Conservation (phyloP, 345 rosid species). For the Hibiscus trionum region DNA sequence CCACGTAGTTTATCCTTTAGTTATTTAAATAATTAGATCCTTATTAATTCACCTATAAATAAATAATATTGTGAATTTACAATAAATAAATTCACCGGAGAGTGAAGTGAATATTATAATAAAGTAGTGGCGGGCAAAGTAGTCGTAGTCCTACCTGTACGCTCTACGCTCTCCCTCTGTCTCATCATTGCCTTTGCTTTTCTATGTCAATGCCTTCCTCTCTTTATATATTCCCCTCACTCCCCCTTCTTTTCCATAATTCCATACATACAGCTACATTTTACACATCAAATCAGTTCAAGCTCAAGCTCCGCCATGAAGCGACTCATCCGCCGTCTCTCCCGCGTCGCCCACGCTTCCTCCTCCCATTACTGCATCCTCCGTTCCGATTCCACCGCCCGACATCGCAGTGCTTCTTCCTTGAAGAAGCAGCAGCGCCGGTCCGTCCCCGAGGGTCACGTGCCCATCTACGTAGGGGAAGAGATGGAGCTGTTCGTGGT, state of each 20-base stretch:
- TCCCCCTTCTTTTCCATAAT: neutral
- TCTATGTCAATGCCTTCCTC: neutral
- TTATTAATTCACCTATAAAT: too few relatives aligned
- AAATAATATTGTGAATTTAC: too few relatives aligned
- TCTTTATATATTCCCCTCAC: neutral
- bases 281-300: neutral
- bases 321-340: neutral
- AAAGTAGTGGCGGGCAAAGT: too few relatives aligned
- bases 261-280: too few relatives aligned
- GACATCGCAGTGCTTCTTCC: neutral
- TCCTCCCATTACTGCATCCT: neutral
- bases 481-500: neutral
- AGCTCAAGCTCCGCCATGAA: neutral
- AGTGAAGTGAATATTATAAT: too few relatives aligned
- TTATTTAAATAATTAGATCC: too few relatives aligned
- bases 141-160: too few relatives aligned
- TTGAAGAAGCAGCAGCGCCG: neutral
- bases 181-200: too few relatives aligned
- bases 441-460: neutral
- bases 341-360: neutral
- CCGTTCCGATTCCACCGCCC: neutral
- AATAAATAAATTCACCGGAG: too few relatives aligned
- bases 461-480: neutral
- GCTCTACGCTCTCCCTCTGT: too few relatives aligned
- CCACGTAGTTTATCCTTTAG: too few relatives aligned